These are phyloP conservation scores for Dipteronia sinensis DNA, from an alignment of 345 rosid genomes.

Conservation along the genomic window DNA sequence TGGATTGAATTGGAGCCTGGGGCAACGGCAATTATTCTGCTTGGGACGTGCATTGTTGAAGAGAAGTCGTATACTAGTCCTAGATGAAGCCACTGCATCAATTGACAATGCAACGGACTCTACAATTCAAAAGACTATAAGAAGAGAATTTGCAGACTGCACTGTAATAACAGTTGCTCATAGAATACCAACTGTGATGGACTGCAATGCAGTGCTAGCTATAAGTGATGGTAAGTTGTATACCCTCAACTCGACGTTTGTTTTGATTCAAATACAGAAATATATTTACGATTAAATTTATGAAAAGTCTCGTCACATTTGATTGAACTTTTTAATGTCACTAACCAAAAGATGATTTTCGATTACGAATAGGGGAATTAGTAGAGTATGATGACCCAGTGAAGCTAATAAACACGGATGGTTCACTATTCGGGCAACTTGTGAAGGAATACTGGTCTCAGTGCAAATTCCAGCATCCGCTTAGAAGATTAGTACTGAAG, in stretches of 20 bases:
- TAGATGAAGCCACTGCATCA: slow-evolving; percentile 71
- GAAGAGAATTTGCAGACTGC: slow-evolving; percentile 52
- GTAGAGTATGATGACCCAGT: slow-evolving; percentile 48
- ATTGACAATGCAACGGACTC: slow-evolving; percentile 57
- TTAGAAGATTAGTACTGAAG: too few relatives aligned
- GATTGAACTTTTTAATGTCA: neutral
- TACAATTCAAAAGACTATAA: slow-evolving; percentile 51
- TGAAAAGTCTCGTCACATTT: neutral
- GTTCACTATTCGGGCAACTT: slow-evolving; percentile 45
- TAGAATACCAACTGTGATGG: slow-evolving; percentile 69
- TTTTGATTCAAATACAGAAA: too few relatives aligned
- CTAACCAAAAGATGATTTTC: neutral
- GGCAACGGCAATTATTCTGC: slow-evolving; percentile 61
- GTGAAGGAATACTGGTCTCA: slow-evolving; percentile 36
- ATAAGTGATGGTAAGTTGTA: slow-evolving; percentile 50
- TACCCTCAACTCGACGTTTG: too few relatives aligned
- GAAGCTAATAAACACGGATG: slow-evolving; percentile 37
- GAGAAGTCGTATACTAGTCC: slow-evolving; percentile 51
- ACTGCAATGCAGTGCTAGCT: slow-evolving; percentile 59
- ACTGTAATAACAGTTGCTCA: slow-evolving; percentile 67
- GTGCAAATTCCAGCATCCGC: neutral
- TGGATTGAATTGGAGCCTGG: slow-evolving; percentile 73
- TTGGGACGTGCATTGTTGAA: slow-evolving; percentile 59
- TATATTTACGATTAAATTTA: too few relatives aligned
- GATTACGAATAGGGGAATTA: slow-evolving; percentile 34